These are phyloP conservation scores for Waltiozyma sp. DNA, from an alignment of 1,139 yeast species.

Conservation along the genomic window DNA sequence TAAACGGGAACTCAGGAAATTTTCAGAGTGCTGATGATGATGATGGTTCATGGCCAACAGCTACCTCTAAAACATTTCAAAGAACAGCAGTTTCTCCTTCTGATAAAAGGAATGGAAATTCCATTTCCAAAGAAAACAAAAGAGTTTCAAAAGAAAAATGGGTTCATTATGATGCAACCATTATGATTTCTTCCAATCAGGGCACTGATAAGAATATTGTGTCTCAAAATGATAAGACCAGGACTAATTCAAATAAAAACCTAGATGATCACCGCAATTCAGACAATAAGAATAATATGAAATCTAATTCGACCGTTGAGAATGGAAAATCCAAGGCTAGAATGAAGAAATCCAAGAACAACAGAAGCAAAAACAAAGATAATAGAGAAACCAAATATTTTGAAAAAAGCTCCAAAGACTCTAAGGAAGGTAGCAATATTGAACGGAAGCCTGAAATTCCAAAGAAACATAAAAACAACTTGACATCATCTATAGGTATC, in stretches of 20 bases:
- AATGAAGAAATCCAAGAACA: constrained; percentile 8
- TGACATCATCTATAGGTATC: neutral
- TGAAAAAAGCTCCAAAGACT: neutral
- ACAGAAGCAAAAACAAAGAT: constrained; percentile 5
- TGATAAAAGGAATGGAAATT: neutral
- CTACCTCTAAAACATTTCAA: constrained; percentile 11
- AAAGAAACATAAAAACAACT: neutral
- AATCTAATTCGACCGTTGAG: neutral
- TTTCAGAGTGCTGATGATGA: too few relatives aligned
- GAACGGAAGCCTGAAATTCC: neutral
- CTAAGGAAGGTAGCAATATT: neutral
- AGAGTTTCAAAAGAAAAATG: constrained; percentile 65
- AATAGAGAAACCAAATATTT: neutral
- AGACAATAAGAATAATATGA: constrained; percentile 16
- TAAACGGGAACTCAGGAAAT: too few relatives aligned
- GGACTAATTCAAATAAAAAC: constrained; percentile 6
- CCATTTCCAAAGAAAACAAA: constrained; percentile 21
- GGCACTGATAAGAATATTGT: constrained; percentile 11
- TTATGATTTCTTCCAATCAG: constrained; percentile 26
- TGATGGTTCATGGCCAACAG: neutral
- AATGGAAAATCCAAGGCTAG: neutral
- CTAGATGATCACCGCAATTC: too few relatives aligned
- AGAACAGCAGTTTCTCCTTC: constrained; percentile 8
- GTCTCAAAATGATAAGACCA: constrained; percentile 3
- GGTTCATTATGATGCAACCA: constrained; percentile 79